Base-by-base conservation (phyloP, 345 rosid genomes). In the Diplotaxis tenuifolia region DNA sequence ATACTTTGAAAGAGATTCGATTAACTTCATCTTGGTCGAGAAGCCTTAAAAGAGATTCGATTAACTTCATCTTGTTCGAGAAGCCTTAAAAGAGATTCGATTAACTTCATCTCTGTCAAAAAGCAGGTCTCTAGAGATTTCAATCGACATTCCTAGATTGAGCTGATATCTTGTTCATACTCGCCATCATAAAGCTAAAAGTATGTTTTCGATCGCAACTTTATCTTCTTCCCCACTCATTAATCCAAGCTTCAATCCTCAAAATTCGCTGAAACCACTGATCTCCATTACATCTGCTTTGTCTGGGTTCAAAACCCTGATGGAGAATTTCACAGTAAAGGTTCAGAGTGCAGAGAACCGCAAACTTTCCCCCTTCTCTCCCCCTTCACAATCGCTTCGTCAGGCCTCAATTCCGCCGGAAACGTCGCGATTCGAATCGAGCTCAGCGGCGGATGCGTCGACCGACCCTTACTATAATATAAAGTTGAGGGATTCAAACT, bases 371-470 rank as follows among this genome's bases (percentile, higher is more conserved):
- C 97, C 10, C 75, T 91, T 61, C 68, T 87, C 28, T 82, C 89
- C 0, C 90, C 97, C n/a, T 94, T 89, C 60, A 88, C 91, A 0
- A 94, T 91, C 67, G 97, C 98, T 12, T 81, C 87, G 9, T 86
- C 89, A 5, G 83, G 96, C 82, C 82, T 94, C 29, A 96, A 91
- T 16, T 65, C 74, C 38, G 85, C 89, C 27, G 77, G 79, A 72
- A 89, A 89, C n/a, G 93, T 86, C 49, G 97, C 89, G 8, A 84
- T 94, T 22, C 62, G 89, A 75, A 75, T 91, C 15, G 92, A 89
- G 81, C 77, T 94, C 34, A 79, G 67, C n/a, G n/a, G n/a, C 74
- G 97, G 96, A 19, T 86, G 83, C 50, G 93, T 86, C 1, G 97
- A n/a, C n/a, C n/a, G n/a, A n/a, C n/a, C n/a, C n/a, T n/a, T n/a